A percentile compares a stretch with the other conserved stretches of the same genome.
These are phyloP conservation scores for Leishmania guyanensis DNA, from an alignment of 208 protist genomes.

Conservation along the genomic window DNA sequence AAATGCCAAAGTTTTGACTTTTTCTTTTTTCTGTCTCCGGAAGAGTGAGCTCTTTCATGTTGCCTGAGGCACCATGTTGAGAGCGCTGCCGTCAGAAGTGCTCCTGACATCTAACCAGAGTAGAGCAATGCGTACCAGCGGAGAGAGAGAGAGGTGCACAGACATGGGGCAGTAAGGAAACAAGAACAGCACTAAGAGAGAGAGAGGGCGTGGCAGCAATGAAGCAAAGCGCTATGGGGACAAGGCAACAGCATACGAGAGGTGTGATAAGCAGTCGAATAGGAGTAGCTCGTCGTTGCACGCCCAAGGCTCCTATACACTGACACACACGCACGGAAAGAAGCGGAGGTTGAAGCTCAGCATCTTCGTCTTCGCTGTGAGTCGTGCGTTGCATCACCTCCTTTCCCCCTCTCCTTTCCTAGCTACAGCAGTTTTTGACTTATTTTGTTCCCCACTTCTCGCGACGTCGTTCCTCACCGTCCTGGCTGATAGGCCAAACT, in stretches of 20 bases:
- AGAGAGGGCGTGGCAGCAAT: background rate
- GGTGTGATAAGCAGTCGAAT: background rate
- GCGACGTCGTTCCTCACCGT: no score
- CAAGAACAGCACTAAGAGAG: background rate
- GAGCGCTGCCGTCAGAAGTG: background rate
- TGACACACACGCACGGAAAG: background rate
- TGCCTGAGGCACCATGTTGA: background rate
- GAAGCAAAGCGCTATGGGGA: background rate
- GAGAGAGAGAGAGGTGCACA: conserved; percentile 2
- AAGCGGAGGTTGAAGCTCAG: background rate
- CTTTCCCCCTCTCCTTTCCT: background rate
- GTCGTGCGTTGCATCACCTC: background rate
- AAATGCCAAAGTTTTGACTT: background rate
- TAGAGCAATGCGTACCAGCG: background rate
- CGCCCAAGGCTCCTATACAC: no score
- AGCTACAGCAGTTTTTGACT: background rate
- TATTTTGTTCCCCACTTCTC: background rate
- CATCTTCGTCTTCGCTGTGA: background rate
- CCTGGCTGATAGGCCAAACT: background rate
- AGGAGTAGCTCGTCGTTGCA: no score
- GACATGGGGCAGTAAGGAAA: background rate
- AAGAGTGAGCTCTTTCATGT: background rate
- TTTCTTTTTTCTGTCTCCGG: background rate
- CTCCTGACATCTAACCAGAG: background rate
- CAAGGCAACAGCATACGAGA: background rate